These are phyloP conservation scores for Annulohypoxylon bovei DNA, from an alignment of 495 filamentous ascomycete species.

Conservation along the genomic window DNA sequence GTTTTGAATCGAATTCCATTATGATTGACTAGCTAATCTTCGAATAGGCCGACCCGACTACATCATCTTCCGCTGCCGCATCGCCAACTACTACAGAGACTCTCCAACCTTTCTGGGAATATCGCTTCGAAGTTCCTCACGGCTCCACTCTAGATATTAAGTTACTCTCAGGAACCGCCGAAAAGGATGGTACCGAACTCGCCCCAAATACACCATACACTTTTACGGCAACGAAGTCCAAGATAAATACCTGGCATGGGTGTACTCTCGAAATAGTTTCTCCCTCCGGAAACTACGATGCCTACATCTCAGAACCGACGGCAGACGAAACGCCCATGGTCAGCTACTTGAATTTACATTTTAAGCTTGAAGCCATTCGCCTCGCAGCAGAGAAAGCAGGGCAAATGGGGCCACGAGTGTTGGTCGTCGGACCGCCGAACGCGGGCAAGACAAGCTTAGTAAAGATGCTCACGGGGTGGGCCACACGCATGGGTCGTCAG, in stretches of 20 bases:
- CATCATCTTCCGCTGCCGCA: slow-evolving; percentile 37
- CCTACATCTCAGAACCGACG: slow-evolving; percentile 72
- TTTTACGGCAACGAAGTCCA: slow-evolving; percentile 84
- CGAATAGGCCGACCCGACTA: slow-evolving; percentile 37
- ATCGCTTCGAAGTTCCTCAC: slow-evolving; percentile 89
- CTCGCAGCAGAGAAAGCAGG: slow-evolving; percentile 61
- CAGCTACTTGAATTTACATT: slow-evolving; percentile 86
- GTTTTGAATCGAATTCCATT: not conserved
- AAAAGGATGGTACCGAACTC: slow-evolving; percentile 96
- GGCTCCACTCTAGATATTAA: slow-evolving; percentile 63
- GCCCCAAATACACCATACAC: slow-evolving; percentile 81
- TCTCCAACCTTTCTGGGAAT: slow-evolving; percentile 72
- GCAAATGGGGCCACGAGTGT: slow-evolving; percentile 75
- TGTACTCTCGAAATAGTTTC: slow-evolving; percentile 80
- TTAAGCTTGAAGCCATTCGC: slow-evolving; percentile 76
- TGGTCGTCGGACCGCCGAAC: slow-evolving; percentile 83
- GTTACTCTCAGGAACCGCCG: slow-evolving; percentile 82
- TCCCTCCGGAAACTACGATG: slow-evolving; percentile 56
- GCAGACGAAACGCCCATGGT: slow-evolving; percentile 88
- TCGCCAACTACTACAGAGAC: slow-evolving; percentile 40
- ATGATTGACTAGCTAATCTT: slow-evolving; percentile 15
- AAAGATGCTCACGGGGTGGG: slow-evolving; percentile 84
- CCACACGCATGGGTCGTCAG: slow-evolving; percentile 76
- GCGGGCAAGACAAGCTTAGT: slow-evolving; percentile 86
- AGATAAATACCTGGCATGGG: slow-evolving; percentile 91